Evolutionary conservation across 2,329 filamentous ascomycete genomes (phyloP).

Genomic region (Paraphoma sp.): DNA sequence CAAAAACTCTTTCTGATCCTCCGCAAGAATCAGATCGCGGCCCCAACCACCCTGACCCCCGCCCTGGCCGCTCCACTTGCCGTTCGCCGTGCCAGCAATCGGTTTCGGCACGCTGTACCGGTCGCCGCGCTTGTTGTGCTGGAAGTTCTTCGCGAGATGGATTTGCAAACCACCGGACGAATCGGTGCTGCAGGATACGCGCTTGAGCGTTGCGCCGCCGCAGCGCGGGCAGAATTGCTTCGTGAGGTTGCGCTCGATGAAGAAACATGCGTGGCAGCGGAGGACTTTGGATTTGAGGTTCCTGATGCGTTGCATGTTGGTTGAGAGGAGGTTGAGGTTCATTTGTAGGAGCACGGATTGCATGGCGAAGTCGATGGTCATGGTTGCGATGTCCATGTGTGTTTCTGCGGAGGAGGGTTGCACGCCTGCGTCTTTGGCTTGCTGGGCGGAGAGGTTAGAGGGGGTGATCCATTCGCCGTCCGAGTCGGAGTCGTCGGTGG

Average conservation of each 20-base stretch:
- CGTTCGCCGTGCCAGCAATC: slow-evolving; percentile 78
- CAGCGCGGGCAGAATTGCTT: slow-evolving; percentile 94
- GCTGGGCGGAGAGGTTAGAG: slow-evolving; percentile 85
- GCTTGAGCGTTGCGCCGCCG: slow-evolving; percentile 83
- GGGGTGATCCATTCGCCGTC: slow-evolving; percentile 88
- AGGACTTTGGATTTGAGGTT: slow-evolving; percentile 88
- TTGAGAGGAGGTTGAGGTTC: slow-evolving; percentile 87
- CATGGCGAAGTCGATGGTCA: slow-evolving; percentile 97
- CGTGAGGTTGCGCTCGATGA: slow-evolving; percentile 79
- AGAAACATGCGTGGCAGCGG: slow-evolving; percentile 82
- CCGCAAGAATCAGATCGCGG: slow-evolving; percentile 79
- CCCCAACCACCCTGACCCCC: slow-evolving; percentile 92
- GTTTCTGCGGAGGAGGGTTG: slow-evolving; percentile 58
- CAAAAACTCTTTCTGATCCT: slow-evolving; percentile 94
- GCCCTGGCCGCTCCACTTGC: slow-evolving; percentile 69
- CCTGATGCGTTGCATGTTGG: slow-evolving; percentile 78
- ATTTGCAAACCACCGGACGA: slow-evolving; percentile 80
- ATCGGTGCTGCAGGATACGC: slow-evolving; percentile 85
- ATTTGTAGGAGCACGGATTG: slow-evolving; percentile 95
- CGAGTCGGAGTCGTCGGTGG: slow-evolving; percentile 18
- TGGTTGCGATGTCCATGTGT: slow-evolving; percentile 83
- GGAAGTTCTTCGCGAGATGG: slow-evolving; percentile 92
- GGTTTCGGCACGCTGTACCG: slow-evolving; percentile 94
- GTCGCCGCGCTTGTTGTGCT: slow-evolving; percentile 94
- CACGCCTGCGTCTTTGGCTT: slow-evolving; percentile 66